Evolutionary conservation across 768 basidiomycete genomes (phyloP).

Genomic region (Termitomyces sp.): DNA sequence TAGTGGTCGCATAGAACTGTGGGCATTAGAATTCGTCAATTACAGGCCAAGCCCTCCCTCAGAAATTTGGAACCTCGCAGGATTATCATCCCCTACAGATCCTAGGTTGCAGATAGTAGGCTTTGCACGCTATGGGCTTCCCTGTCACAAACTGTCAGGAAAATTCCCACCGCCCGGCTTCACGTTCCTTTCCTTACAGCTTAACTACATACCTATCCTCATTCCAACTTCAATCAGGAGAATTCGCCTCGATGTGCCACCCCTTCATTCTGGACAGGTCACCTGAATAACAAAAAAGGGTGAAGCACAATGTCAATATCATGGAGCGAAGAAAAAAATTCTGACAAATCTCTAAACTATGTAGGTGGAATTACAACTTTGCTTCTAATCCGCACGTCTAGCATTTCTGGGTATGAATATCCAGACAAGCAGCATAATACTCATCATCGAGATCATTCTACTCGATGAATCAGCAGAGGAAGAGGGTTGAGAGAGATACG

Average conservation of each 20-base stretch:
- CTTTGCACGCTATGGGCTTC: not conserved
- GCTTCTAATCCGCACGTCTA: slow-evolving; percentile 10
- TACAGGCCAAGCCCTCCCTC: not conserved
- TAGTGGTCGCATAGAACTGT: not conserved
- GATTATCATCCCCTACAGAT: not conserved
- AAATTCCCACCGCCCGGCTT: not conserved
- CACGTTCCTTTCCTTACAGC: not conserved
- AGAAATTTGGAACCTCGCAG: not conserved
- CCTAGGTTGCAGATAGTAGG: too few species aligned
- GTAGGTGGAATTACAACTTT: not conserved
- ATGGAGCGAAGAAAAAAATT: not conserved
- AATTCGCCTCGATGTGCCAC: not conserved
- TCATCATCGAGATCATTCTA: slow-evolving; percentile 23
- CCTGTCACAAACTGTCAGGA: not conserved
- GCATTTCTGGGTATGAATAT: slow-evolving; percentile 16
- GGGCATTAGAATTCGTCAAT: not conserved
- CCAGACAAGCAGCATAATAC: slow-evolving; percentile 18
- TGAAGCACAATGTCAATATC: not conserved
- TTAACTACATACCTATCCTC: not conserved
- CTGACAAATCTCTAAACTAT: not conserved
- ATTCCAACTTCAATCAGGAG: not conserved
- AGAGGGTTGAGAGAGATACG: not conserved
- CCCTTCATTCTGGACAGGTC: not conserved
- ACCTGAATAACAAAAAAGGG: not conserved
- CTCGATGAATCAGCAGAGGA: not conserved